Conservation (phyloP, 768 basidiomycete species). For the Agaricus bisporus region DNA sequence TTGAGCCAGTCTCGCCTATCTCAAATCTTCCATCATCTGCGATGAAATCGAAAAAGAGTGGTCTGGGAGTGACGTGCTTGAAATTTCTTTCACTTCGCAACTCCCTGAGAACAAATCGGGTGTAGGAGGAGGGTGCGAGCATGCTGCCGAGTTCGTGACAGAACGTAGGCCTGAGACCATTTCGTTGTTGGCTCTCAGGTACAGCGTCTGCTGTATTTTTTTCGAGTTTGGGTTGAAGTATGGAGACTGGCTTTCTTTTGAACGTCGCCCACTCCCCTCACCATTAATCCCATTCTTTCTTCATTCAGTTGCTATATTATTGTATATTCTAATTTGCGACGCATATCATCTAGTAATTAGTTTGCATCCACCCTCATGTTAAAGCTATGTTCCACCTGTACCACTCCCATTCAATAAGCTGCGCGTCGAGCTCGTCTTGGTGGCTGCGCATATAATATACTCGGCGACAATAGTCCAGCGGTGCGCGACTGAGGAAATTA, state of each 20-base stretch:
- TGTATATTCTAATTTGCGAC: background rate
- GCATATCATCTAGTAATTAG: no score
- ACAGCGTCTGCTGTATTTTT: no score
- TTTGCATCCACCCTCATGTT: no score
- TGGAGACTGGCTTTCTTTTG: background rate
- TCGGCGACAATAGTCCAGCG: no score
- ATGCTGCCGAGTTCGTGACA: no score
- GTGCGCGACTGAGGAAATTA: no score
- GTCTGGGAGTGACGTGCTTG: conserved; percentile 40
- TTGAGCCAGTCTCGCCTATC: conserved; percentile 20
- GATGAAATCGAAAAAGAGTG: background rate
- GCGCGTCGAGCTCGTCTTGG: no score
- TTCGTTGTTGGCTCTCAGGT: no score
- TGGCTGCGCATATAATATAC: no score
- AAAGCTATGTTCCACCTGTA: no score
- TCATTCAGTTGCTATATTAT: background rate
- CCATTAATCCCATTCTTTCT: background rate
- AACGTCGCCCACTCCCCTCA: background rate
- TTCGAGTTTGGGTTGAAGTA: no score
- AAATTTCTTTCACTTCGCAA: conserved; percentile 42
- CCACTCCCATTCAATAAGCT: no score
- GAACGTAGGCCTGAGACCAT: background rate
- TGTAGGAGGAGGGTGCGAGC: background rate
- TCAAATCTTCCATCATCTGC: conserved; percentile 14
- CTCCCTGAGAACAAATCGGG: conserved; percentile 16